Evolutionary conservation across 2,329 filamentous ascomycete species (phyloP).

Genomic region (Coleophoma cylindrospora): DNA sequence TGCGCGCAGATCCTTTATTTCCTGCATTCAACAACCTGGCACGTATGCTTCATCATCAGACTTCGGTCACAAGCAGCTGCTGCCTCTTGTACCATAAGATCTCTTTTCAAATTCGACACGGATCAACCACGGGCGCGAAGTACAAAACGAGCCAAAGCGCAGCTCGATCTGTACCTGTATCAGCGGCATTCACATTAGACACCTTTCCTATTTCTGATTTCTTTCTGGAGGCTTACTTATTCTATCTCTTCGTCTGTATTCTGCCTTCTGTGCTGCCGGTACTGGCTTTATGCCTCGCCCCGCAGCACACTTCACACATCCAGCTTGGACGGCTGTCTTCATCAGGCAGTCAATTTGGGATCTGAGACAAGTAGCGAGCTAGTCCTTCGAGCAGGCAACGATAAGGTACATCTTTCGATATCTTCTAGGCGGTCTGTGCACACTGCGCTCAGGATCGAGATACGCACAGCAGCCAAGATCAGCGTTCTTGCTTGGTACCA

Average conservation of each 20-base stretch:
- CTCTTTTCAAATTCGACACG: slow-evolving; percentile 21
- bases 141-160: slow-evolving; percentile 26
- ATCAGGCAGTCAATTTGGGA: no score
- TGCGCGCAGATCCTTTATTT: slow-evolving; percentile 12
- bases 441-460: no score
- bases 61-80: slow-evolving; percentile 12
- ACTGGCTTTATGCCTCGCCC: neutral
- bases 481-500: no score
- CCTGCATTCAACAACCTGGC: slow-evolving; percentile 19
- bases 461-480: no score
- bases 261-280: slow-evolving; percentile 5
- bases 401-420: no score
- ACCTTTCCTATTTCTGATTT: slow-evolving; percentile 11
- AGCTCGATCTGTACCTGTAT: slow-evolving; percentile 28
- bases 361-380: no score
- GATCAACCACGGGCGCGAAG: slow-evolving; percentile 22
- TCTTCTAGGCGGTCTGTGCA: no score
- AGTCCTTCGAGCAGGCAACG: no score
- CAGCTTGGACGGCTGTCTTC: no score
- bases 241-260: slow-evolving; percentile 14
- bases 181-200: slow-evolving; percentile 18
- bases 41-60: slow-evolving; percentile 13
- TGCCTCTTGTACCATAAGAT: slow-evolving; percentile 26
- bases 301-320: no score
- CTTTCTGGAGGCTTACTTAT: slow-evolving; percentile 2